Percentiles rank a stretch among this genome's conserved stretches.
These are phyloP conservation scores for Toxicodendron radicans DNA, from an alignment of 345 rosid genomes.

Conservation along the genomic window DNA sequence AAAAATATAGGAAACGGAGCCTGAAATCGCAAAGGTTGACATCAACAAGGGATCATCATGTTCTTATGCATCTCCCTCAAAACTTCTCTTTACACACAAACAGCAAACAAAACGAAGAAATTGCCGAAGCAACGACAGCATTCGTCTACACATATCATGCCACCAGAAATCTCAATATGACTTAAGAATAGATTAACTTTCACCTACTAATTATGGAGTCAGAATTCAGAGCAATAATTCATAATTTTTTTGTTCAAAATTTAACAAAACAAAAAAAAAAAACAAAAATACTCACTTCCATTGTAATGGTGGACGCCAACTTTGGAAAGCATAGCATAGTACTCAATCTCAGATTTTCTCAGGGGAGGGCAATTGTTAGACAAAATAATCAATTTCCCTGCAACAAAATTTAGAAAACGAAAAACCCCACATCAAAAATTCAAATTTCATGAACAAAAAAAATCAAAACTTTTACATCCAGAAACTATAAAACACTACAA, in stretches of 20 bases:
- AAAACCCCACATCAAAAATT: neutral
- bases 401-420: neutral
- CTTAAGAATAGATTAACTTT: too few species aligned
- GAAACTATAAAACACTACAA: neutral
- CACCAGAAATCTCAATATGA: too few species aligned
- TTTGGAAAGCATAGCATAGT: slow-evolving; percentile 77
- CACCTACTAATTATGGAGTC: neutral
- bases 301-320: slow-evolving; percentile 85
- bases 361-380: slow-evolving; percentile 75
- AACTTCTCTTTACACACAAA: neutral
- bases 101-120: neutral
- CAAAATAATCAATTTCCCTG: slow-evolving; percentile 50
- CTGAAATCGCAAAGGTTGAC: too few species aligned
- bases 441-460: neutral
- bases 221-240: neutral
- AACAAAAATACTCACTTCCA: slow-evolving; percentile 57
- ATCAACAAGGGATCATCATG: neutral
- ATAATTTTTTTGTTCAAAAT: neutral
- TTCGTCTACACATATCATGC: too few species aligned
- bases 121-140: too few species aligned
- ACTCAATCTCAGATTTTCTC: slow-evolving; percentile 79
- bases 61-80: neutral
- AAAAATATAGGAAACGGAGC: too few species aligned
- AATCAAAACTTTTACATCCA: neutral
- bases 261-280: neutral